phyloP scores from a whole-genome alignment of 2,329 filamentous ascomycete species.

The Trichoderma brevicompactum region DNA sequence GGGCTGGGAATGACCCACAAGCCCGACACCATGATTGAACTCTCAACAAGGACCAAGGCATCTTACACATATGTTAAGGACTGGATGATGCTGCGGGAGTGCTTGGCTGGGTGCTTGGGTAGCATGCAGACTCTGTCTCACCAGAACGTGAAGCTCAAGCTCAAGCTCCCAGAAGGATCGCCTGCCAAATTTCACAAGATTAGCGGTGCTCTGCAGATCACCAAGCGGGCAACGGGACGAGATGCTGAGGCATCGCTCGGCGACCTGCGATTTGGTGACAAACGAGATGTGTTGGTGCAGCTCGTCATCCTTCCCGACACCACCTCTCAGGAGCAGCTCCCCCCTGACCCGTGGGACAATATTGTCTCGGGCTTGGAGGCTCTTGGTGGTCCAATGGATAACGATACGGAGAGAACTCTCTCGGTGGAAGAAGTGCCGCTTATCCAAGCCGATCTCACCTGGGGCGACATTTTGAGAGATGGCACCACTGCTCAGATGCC shows the following conservation, averaged over 20 bases:
- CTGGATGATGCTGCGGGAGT: constrained; percentile 99
- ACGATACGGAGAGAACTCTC: constrained; percentile 78
- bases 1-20: constrained; percentile 96
- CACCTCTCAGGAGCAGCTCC: constrained; percentile 77
- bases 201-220: constrained; percentile 92
- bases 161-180: constrained; percentile 91
- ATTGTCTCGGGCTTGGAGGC: constrained; percentile 95
- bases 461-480: constrained; percentile 90
- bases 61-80: constrained; percentile 99
- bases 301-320: constrained; percentile 90
- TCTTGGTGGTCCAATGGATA: constrained; percentile 82
- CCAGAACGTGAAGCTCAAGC: constrained; percentile 95
- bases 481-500: constrained; percentile 84
- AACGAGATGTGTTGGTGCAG: constrained; percentile 90
- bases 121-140: constrained; percentile 94
- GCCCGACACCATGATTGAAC: constrained; percentile 97
- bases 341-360: constrained; percentile 95
- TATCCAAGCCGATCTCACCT: constrained; percentile 91
- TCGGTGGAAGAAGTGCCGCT: constrained; percentile 95
- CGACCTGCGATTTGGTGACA: constrained; percentile 93
- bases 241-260: constrained; percentile 93
- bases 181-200: constrained; percentile 99
- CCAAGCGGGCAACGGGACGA: constrained; percentile 90
- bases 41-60: constrained; percentile 93
- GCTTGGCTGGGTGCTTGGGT: constrained; percentile 89